A percentile compares a stretch with the other conserved stretches of the same genome.
phyloP scores from a whole-genome alignment of 2,329 filamentous ascomycete genomes.

The Akanthomyces lecanii region DNA sequence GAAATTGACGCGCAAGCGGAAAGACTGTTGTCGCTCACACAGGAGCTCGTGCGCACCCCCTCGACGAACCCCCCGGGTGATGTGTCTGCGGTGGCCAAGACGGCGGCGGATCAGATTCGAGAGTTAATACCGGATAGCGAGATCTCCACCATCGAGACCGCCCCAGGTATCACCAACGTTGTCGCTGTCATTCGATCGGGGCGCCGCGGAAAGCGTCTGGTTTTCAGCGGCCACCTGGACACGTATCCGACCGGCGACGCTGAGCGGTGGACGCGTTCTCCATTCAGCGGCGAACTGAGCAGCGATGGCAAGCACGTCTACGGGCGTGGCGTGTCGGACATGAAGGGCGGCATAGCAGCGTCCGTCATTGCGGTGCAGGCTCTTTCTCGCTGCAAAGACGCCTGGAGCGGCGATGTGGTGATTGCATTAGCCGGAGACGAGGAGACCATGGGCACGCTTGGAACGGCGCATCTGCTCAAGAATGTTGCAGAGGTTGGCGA shows the following conservation, averaged over 20 bases:
- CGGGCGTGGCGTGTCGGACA: conserved; percentile 17
- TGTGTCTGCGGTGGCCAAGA: conserved; percentile 13
- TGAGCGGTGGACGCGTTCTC: conserved; percentile 8
- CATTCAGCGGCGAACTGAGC: conserved; percentile 16
- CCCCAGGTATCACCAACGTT: conserved; percentile 15
- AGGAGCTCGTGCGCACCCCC: conserved; percentile 1
- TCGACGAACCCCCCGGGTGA: conserved; percentile 13
- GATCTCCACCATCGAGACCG: conserved; percentile 14
- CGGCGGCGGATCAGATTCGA: conserved; percentile 14
- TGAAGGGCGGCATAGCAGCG: conserved; percentile 19
- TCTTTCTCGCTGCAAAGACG: conserved; percentile 5
- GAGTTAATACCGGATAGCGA: conserved; percentile 12
- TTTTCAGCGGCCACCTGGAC: conserved; percentile 19
- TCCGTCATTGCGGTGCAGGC: conserved; percentile 15
- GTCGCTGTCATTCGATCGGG: conserved; percentile 15
- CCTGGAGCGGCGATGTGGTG: conserved; percentile 17
- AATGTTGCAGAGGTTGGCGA: conserved; percentile 7
- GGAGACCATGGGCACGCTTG: conserved; percentile 18
- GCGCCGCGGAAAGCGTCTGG: conserved; percentile 14
- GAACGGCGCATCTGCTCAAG: conserved; percentile 15
- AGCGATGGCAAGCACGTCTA: conserved; percentile 17
- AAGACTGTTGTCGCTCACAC: not conserved
- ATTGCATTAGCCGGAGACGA: conserved; percentile 18
- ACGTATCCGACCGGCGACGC: conserved; percentile 17
- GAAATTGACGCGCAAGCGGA: not conserved